Evolutionary conservation across 2,329 filamentous ascomycete genomes (phyloP), one percentile per base, ranked within the genome.

Genomic region (Capronia coronata): DNA sequence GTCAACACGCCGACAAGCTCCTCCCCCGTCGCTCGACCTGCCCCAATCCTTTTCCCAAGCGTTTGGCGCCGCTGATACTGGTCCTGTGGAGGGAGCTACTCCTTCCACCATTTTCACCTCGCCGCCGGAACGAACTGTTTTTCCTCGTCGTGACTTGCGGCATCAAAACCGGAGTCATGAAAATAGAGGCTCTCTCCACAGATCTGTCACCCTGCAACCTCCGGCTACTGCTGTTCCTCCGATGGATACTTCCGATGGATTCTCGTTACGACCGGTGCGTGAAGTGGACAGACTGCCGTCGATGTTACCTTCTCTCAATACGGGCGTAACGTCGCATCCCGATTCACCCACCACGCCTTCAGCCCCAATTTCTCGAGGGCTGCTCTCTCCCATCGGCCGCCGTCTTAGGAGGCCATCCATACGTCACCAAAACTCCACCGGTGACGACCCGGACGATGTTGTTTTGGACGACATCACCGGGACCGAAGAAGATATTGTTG

Each of bases 281-380:
- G 87, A 94, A 64, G 75, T 80, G 38, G 88, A 97, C 65, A 82
- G 89, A 52, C 77, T 93, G 51, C 87, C 85, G 40, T 93, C 86
- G 45, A 94, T 93, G 83, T 75, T 84, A 38, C 79, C 84, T 5
- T 78, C 83, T 34, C 73, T 83, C 46, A 79, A 85, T 55, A 75
- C 78, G 9, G 83, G 85, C 46, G 71, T 89, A 46, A 78, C 79
- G 35, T 96, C 91, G n/a, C 90, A 94, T 65, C 93, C 93, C 7
- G 86, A 90, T 49, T 96, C 89, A 10, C 89, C 89, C 1, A 93
- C 87, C 5, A 94, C 89, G 1, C 89, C 89, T 11, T 76, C 86
- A 38, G 84, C 84, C 40, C 81, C 84, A 1, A 73, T 82, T 46
- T 70, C 74, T 43, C 84, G 69, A 64, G 77, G 52, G 67, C 74